Conservation (phyloP, 176 grass and related monocot genomes). For the Cenchrus purpureus region DNA sequence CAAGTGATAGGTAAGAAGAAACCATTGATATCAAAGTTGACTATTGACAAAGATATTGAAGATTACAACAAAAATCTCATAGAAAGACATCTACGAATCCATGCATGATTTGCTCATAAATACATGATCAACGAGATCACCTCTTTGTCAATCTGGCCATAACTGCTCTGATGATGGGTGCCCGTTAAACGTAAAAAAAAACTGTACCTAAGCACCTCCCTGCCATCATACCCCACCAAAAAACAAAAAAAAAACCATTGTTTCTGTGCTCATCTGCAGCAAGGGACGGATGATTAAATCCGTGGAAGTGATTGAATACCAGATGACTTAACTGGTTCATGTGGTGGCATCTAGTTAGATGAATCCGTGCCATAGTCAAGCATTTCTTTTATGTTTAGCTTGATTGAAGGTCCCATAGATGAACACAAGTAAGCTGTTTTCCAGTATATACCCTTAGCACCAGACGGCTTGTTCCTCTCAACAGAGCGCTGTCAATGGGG, state of each 20-base stretch:
- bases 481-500: constrained; percentile 71
- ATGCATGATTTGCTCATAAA: constrained; percentile 52
- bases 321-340: constrained; percentile 22
- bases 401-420: constrained; percentile 95
- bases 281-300: constrained; percentile 33
- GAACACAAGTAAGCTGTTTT: constrained; percentile 83
- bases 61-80: constrained; percentile 45
- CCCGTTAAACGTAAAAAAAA: constrained; percentile 43
- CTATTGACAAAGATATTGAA: constrained; percentile 56
- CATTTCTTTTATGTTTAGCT: constrained; percentile 92
- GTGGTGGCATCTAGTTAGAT: constrained; percentile 46
- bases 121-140: constrained; percentile 44
- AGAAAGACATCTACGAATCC: constrained; percentile 33
- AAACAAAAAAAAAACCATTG: not conserved
- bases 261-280: constrained; percentile 30
- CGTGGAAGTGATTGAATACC: constrained; percentile 36
- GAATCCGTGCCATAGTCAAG: constrained; percentile 64
- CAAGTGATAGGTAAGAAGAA: not conserved
- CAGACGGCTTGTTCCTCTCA: constrained; percentile 91
- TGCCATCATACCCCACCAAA: not conserved
- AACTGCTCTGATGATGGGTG: constrained; percentile 41
- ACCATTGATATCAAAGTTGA: constrained; percentile 38
- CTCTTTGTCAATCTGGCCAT: constrained; percentile 32
- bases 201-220: constrained; percentile 56
- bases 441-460: constrained; percentile 99